These are phyloP conservation scores for Lactarius quietus DNA, from an alignment of 768 basidiomycete species.

Conservation along the genomic window DNA sequence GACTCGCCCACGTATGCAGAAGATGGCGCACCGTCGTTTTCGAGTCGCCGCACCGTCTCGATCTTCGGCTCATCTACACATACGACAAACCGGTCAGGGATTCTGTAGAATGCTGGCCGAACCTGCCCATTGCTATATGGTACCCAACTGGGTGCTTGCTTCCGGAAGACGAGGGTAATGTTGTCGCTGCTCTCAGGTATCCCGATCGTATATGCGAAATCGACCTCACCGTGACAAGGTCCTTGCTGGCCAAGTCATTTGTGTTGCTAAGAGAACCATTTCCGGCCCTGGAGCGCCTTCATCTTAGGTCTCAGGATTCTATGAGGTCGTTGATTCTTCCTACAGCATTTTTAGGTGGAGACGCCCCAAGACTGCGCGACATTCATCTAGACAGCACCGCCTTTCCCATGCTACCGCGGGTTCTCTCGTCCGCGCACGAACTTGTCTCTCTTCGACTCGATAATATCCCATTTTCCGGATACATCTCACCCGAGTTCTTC, in stretches of 20 bases:
- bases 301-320: neutral
- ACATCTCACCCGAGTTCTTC: constrained; percentile 5
- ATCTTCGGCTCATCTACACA: constrained; percentile 7
- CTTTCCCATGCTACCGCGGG: constrained; percentile 4
- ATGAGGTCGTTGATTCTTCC: neutral
- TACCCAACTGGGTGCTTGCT: neutral
- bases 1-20: constrained; percentile 11
- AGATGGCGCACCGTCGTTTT: constrained; percentile 9
- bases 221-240: neutral
- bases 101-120: neutral
- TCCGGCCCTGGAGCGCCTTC: neutral
- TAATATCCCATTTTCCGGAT: constrained; percentile 5
- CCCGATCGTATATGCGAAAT: neutral
- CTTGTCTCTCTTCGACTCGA: constrained; percentile 10
- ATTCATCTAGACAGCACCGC: neutral
- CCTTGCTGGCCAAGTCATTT: neutral
- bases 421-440: neutral
- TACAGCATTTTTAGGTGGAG: neutral
- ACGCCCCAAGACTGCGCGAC: neutral
- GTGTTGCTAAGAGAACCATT: neutral
- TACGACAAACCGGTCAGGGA: neutral
- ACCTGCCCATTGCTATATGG: neutral
- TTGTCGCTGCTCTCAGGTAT: constrained; percentile 9
- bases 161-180: neutral
- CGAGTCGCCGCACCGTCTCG: constrained; percentile 3